phyloP scores from a whole-genome alignment of 1,284 basidiomycete species.

The Trichosporon sp. region DNA sequence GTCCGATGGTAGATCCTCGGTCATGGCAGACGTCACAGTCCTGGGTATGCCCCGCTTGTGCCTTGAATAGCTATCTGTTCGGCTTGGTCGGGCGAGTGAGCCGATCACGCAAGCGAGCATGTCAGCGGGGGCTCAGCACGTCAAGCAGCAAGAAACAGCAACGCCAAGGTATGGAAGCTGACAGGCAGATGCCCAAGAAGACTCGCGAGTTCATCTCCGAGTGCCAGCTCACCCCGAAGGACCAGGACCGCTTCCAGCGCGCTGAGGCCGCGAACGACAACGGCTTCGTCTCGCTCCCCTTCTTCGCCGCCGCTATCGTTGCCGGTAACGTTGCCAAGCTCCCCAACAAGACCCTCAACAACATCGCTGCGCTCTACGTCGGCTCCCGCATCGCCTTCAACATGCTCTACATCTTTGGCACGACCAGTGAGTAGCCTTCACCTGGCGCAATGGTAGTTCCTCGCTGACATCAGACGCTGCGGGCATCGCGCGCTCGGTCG shows the following conservation, averaged over 20 bases:
- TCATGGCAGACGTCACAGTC: not conserved
- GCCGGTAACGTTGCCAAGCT: constrained; percentile 36
- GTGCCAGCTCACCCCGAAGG: constrained; percentile 76
- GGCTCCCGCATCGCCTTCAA: constrained; percentile 28
- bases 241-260: constrained; percentile 53
- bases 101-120: too few relatives aligned
- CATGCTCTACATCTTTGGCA: constrained; percentile 32
- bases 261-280: constrained; percentile 36
- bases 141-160: not conserved
- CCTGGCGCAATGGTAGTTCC: not conserved
- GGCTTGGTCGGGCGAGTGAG: not conserved
- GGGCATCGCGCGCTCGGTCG: constrained; percentile 21
- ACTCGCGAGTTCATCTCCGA: constrained; percentile 81
- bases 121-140: too few relatives aligned
- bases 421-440: constrained; percentile 23
- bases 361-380: constrained; percentile 29
- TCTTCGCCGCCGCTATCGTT: constrained; percentile 33
- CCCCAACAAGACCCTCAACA: constrained; percentile 31
- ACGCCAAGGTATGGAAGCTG: not conserved
- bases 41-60: not conserved
- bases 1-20: not conserved
- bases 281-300: constrained; percentile 23
- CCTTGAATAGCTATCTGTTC: not conserved
- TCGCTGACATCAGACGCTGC: constrained; percentile 21
- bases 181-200: constrained; percentile 55